Conservation (phyloP, 2,329 filamentous ascomycete species). For the Aspergillus novofumigatus region DNA sequence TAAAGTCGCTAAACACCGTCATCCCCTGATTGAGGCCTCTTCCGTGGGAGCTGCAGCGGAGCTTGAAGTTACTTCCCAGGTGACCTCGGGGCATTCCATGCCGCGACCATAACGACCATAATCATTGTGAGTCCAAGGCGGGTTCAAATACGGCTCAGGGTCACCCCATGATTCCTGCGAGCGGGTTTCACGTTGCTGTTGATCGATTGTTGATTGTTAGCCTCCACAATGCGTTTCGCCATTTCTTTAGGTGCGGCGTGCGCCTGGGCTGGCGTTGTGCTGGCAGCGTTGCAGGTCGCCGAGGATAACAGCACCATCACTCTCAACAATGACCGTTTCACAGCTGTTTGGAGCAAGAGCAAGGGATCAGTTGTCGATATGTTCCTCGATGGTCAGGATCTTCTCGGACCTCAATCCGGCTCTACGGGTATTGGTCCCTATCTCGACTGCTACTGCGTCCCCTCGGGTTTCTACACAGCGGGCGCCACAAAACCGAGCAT, state of each 20-base stretch:
- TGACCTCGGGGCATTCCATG: constrained; percentile 4
- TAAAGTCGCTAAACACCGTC: not conserved
- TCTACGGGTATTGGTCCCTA: constrained; percentile 53
- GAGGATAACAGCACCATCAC: constrained; percentile 21
- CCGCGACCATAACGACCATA: not conserved
- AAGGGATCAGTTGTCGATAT: constrained; percentile 41
- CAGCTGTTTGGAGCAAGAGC: constrained; percentile 42
- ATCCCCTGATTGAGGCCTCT: not conserved
- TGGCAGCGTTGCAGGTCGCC: constrained; percentile 15
- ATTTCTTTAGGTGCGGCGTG: constrained; percentile 1
- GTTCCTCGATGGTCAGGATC: constrained; percentile 47
- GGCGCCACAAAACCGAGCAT: constrained; percentile 49
- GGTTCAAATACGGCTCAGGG: not conserved
- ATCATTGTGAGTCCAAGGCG: not conserved
- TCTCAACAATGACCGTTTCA: constrained; percentile 45
- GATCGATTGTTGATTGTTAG: not conserved
- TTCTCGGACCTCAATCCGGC: constrained; percentile 47
- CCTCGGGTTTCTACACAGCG: constrained; percentile 57
- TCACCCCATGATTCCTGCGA: not conserved
- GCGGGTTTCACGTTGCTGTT: not conserved
- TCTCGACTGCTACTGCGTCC: constrained; percentile 61
- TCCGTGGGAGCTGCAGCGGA: not conserved
- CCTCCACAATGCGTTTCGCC: constrained; percentile 6
- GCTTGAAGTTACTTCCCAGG: not conserved
- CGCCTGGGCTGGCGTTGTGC: constrained; percentile 8